phyloP scores from a whole-genome alignment of 2,329 filamentous ascomycete genomes.

The Ceratocystis colombiana region DNA sequence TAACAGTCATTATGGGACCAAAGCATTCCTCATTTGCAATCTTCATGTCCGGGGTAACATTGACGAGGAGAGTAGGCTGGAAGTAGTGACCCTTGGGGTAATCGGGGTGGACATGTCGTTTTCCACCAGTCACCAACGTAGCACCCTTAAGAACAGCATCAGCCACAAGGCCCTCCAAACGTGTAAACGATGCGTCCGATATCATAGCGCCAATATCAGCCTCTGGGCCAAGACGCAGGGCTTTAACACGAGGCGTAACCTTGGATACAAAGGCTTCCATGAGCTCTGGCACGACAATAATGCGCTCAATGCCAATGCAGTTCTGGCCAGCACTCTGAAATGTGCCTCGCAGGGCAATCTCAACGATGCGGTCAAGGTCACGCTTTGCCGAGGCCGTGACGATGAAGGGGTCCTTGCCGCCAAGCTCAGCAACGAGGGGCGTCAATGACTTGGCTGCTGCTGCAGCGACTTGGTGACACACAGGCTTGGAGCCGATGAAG shows the following conservation, averaged over 20 bases:
- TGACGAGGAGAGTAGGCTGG: constrained; percentile 75
- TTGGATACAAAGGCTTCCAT: constrained; percentile 63
- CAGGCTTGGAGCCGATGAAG: constrained; percentile 82
- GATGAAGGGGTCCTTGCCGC: constrained; percentile 88
- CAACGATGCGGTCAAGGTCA: constrained; percentile 61
- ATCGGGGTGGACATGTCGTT: constrained; percentile 57
- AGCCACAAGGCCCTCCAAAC: constrained; percentile 64
- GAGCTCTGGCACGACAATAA: constrained; percentile 67
- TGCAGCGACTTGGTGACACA: constrained; percentile 79
- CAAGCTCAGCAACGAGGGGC: constrained; percentile 80
- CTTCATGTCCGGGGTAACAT: constrained; percentile 74
- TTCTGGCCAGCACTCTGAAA: constrained; percentile 97
- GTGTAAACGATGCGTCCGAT: constrained; percentile 62
- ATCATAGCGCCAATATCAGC: constrained; percentile 87
- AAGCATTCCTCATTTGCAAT: constrained; percentile 91
- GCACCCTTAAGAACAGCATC: constrained; percentile 74
- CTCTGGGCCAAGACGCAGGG: constrained; percentile 63
- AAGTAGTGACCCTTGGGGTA: constrained; percentile 84
- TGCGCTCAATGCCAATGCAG: constrained; percentile 91
- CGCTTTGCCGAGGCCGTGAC: constrained; percentile 64
- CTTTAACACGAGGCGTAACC: constrained; percentile 62
- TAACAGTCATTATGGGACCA: constrained; percentile 76
- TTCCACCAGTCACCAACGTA: constrained; percentile 69
- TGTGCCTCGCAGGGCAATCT: constrained; percentile 79
- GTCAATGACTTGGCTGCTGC: constrained; percentile 79